Percentiles rank a stretch among this genome's conserved stretches.
Conservation (phyloP, 2,329 filamentous ascomycete species). For the Fusarium verrucosum region DNA sequence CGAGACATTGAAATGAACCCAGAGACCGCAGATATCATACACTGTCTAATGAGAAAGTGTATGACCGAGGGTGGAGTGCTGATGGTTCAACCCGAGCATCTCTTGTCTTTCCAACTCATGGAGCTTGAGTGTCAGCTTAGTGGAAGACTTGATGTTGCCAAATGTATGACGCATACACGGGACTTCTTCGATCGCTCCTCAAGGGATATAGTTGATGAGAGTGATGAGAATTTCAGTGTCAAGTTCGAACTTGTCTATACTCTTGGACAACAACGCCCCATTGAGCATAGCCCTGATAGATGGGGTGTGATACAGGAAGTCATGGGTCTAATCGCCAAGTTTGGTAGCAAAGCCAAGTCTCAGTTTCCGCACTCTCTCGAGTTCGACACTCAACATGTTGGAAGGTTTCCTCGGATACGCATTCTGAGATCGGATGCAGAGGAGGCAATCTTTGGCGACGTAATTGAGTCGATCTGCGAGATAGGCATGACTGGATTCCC, state of each 20-base stretch:
- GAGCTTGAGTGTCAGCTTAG: constrained; percentile 60
- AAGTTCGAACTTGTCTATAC: constrained; percentile 72
- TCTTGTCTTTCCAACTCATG: constrained; percentile 71
- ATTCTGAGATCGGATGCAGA: constrained; percentile 53
- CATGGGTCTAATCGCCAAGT: constrained; percentile 53
- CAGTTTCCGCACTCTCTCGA: constrained; percentile 55
- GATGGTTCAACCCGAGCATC: constrained; percentile 70
- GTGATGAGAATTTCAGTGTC: constrained; percentile 69
- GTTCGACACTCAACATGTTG: constrained; percentile 44
- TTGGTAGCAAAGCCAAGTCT: constrained; percentile 45
- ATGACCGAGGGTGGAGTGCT: constrained; percentile 62
- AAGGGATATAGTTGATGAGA: constrained; percentile 71
- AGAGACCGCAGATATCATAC: constrained; percentile 49
- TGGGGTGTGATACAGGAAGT: constrained; percentile 67
- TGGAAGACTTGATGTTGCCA: constrained; percentile 41
- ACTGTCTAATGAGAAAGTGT: constrained; percentile 56
- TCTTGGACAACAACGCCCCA: constrained; percentile 59
- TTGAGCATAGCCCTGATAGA: constrained; percentile 63
- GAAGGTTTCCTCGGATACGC: constrained; percentile 59
- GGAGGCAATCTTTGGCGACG: constrained; percentile 40
- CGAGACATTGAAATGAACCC: constrained; percentile 53
- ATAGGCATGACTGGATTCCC: constrained; percentile 55
- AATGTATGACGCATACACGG: constrained; percentile 53
- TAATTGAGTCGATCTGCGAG: constrained; percentile 55
- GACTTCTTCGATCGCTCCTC: constrained; percentile 55